These are phyloP conservation scores for Glycine soja DNA, from an alignment of 306 rosid genomes.

Conservation along the genomic window DNA sequence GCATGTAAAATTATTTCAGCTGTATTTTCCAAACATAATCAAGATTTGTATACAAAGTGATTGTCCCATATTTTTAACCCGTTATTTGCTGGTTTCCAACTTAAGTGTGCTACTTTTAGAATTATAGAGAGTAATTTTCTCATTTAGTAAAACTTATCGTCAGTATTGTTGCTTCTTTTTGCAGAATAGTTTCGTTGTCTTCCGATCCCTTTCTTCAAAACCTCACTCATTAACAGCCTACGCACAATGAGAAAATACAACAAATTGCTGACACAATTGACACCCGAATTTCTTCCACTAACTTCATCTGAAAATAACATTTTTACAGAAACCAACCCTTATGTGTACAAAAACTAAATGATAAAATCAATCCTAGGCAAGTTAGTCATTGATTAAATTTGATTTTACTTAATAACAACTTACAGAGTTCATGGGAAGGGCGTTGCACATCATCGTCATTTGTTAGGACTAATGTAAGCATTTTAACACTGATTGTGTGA, in stretches of 20 bases:
- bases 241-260: slow-evolving; percentile 15
- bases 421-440: not conserved
- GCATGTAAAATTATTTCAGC: too few relatives aligned
- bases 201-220: slow-evolving; percentile 24
- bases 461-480: not conserved
- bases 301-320: slow-evolving; percentile 1
- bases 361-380: not conserved
- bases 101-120: not conserved
- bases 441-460: not conserved
- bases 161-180: slow-evolving; percentile 20
- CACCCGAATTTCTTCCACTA: slow-evolving; percentile 29
- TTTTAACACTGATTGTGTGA: not conserved
- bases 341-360: not conserved
- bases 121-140: slow-evolving; percentile 1
- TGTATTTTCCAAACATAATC: too few relatives aligned
- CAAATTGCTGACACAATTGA: slow-evolving; percentile 30
- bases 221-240: slow-evolving; percentile 9
- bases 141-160: slow-evolving; percentile 16
- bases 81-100: not conserved
- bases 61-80: not conserved
- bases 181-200: slow-evolving; percentile 9
- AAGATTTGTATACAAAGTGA: not conserved
- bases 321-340: not conserved
- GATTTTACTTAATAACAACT: not conserved
- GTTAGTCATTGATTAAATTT: not conserved